phyloP scores from a whole-genome alignment of 2,329 filamentous ascomycete genomes.

The Penicillium sp. region DNA sequence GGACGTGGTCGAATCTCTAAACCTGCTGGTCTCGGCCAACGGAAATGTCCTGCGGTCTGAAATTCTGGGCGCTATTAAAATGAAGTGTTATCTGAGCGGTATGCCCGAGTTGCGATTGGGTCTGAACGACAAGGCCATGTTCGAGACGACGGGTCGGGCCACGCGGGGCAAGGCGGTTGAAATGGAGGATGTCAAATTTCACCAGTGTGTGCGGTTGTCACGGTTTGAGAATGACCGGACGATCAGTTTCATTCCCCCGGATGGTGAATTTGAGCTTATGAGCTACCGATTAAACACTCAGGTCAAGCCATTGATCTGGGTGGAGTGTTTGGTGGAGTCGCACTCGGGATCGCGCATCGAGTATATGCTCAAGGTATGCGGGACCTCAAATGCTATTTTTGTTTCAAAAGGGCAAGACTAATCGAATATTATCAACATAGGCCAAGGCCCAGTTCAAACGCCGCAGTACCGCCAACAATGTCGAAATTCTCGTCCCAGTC shows the following conservation, averaged over 20 bases:
- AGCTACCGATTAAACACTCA: conserved; percentile 98
- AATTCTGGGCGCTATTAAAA: conserved; percentile 95
- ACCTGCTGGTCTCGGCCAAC: conserved; percentile 89
- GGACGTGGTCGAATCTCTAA: conserved; percentile 94
- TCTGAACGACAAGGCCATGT: conserved; percentile 99
- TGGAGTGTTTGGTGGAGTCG: conserved; percentile 94
- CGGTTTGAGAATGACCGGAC: conserved; percentile 98
- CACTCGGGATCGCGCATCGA: conserved; percentile 95
- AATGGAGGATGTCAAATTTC: conserved; percentile 99
- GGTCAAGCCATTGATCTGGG: conserved; percentile 98
- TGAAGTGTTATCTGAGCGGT: conserved; percentile 98
- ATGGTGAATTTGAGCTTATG: conserved; percentile 99
- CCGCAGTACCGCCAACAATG: conserved; percentile 95
- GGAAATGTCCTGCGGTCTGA: conserved; percentile 95
- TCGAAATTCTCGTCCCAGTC: conserved; percentile 95
- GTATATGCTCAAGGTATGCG: conserved; percentile 88
- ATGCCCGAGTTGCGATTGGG: conserved; percentile 96
- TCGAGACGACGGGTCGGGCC: conserved; percentile 92
- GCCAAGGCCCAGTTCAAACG: conserved; percentile 98
- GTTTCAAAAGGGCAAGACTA: background rate
- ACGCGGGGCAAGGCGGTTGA: conserved; percentile 96
- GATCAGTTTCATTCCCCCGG: conserved; percentile 97
- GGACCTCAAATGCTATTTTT: background rate
- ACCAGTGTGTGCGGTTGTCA: conserved; percentile 93
- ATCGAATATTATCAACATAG: conserved; percentile 37